These are phyloP conservation scores for Neurospora sp. DNA, from an alignment of 495 filamentous ascomycete species.

Conservation along the genomic window DNA sequence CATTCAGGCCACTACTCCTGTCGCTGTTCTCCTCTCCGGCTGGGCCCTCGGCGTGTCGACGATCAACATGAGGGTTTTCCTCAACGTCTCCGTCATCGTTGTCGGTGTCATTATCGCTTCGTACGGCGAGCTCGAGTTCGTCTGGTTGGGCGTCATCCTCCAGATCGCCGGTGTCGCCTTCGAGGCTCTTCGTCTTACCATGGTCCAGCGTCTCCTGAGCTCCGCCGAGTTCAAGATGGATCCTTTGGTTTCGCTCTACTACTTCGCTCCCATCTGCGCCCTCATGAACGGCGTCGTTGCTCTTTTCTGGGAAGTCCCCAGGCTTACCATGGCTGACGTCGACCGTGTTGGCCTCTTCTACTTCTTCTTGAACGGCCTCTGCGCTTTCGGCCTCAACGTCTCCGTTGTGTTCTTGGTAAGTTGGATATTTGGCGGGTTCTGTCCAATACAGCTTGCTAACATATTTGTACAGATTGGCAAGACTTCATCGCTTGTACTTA, in stretches of 20 bases:
- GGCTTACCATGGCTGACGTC: constrained; percentile 59
- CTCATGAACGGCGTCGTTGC: constrained; percentile 76
- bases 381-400: constrained; percentile 84
- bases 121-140: constrained; percentile 86
- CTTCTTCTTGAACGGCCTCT: constrained; percentile 68
- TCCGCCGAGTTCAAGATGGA: constrained; percentile 96
- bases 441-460: constrained; percentile 17
- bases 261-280: constrained; percentile 89
- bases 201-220: constrained; percentile 84
- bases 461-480: constrained; percentile 67
- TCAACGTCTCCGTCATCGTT: constrained; percentile 83
- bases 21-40: constrained; percentile 74
- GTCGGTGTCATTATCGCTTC: constrained; percentile 84
- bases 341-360: constrained; percentile 63
- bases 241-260: constrained; percentile 89
- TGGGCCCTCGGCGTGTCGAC: constrained; percentile 73
- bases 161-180: constrained; percentile 77
- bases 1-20: constrained; percentile 72
- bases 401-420: constrained; percentile 91
- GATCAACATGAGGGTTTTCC: constrained; percentile 67
- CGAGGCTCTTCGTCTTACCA: constrained; percentile 81
- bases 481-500: constrained; percentile 92
- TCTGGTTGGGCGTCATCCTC: constrained; percentile 76
- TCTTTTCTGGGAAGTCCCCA: constrained; percentile 68
- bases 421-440: constrained; percentile 1